phyloP scores from a whole-genome alignment of 2,329 filamentous ascomycete species.

The Juglanconis sp. region DNA sequence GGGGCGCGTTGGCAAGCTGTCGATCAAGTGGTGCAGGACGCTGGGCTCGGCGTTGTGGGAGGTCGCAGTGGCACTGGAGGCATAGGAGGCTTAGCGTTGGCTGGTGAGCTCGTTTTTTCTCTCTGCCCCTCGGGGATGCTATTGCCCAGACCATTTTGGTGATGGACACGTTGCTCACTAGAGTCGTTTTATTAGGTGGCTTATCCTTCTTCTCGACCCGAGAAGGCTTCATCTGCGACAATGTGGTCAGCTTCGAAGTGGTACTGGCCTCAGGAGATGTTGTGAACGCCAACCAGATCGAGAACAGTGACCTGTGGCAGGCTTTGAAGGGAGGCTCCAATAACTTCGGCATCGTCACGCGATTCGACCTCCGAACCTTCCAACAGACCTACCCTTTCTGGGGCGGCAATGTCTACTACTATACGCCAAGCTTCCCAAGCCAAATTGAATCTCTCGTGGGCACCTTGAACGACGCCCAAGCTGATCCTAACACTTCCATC shows the following conservation, averaged over 20 bases:
- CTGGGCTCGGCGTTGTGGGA: slow-evolving; percentile 31
- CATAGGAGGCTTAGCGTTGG: slow-evolving; percentile 37
- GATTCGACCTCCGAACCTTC: slow-evolving; percentile 17
- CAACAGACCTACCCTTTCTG: slow-evolving; percentile 12
- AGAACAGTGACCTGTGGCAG: slow-evolving; percentile 37
- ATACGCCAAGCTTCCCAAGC: slow-evolving; percentile 18
- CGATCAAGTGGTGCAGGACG: slow-evolving; percentile 29
- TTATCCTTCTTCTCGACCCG: slow-evolving; percentile 38
- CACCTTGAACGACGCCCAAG: slow-evolving; percentile 19
- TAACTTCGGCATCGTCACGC: slow-evolving; percentile 36
- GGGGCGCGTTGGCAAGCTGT: slow-evolving; percentile 36
- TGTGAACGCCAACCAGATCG: slow-evolving; percentile 32
- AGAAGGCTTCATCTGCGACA: slow-evolving; percentile 39
- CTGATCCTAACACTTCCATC: slow-evolving; percentile 24
- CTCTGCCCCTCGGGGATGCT: slow-evolving; percentile 14
- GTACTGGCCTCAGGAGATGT: slow-evolving; percentile 38
- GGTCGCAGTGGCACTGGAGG: slow-evolving; percentile 31
- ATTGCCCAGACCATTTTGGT: neutral
- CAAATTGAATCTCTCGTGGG: slow-evolving; percentile 23
- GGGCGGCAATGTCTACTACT: slow-evolving; percentile 24
- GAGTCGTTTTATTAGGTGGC: slow-evolving; percentile 26
- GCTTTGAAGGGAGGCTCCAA: slow-evolving; percentile 42
- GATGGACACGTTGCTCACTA: no score
- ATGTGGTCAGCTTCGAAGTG: slow-evolving; percentile 35
- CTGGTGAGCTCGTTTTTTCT: slow-evolving; percentile 24